phyloP scores from a whole-genome alignment of 73 alveolate genomes.

The Paramecium bursaria region DNA sequence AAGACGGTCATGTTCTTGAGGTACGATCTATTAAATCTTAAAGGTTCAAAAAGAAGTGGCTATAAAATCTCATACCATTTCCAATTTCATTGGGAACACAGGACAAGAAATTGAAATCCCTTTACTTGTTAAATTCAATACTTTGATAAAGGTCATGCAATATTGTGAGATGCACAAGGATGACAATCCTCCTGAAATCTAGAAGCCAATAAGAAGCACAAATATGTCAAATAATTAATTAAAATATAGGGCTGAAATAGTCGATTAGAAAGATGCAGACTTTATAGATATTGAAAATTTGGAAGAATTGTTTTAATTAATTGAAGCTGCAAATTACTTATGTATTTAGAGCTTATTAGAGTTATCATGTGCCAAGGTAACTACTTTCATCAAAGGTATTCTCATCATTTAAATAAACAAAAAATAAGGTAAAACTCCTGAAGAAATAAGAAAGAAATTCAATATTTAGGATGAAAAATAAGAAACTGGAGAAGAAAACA shows the following conservation, averaged over 20 bases:
- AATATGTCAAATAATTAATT: slow-evolving; percentile 62
- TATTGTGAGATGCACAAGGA: slow-evolving; percentile 82
- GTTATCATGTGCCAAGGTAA: slow-evolving; percentile 93
- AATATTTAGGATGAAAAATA: slow-evolving; percentile 93
- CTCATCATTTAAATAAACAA: background rate
- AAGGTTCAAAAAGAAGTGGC: slow-evolving; percentile 70
- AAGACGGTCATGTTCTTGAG: slow-evolving; percentile 42
- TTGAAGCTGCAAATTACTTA: slow-evolving; percentile 93
- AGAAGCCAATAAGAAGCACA: slow-evolving; percentile 88
- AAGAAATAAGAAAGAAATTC: slow-evolving; percentile 87
- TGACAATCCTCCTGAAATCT: slow-evolving; percentile 88
- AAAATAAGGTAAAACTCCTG: slow-evolving; percentile 85
- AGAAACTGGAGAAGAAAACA: slow-evolving; percentile 89
- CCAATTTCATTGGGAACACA: slow-evolving; percentile 72
- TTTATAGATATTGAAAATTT: slow-evolving; percentile 85
- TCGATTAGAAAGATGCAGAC: slow-evolving; percentile 88
- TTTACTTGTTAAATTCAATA: slow-evolving; percentile 89
- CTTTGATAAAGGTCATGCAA: slow-evolving; percentile 84
- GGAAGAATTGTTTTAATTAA: slow-evolving; percentile 86
- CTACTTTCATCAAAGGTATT: slow-evolving; percentile 85
- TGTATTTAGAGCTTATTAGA: slow-evolving; percentile 87
- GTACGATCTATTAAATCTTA: background rate
- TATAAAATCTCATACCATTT: slow-evolving; percentile 58
- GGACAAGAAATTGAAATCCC: slow-evolving; percentile 90
- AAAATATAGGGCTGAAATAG: slow-evolving; percentile 72